phyloP scores from a whole-genome alignment of 805 yeast species.

The Ogataea methanolica region DNA sequence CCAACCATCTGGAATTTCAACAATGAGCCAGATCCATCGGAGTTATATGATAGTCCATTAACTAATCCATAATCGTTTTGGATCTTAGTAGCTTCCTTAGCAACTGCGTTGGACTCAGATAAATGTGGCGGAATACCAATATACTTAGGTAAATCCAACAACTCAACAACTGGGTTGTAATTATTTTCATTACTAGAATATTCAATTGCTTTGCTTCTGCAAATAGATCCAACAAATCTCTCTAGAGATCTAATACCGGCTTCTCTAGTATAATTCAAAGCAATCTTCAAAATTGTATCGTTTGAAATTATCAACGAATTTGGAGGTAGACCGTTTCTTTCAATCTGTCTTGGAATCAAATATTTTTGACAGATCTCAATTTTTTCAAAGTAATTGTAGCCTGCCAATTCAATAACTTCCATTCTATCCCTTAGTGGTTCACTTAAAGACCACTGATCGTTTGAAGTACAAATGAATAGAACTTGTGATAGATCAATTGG shows the following conservation, averaged over 20 bases:
- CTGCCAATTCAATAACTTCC: constrained; percentile 74
- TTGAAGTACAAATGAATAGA: constrained; percentile 82
- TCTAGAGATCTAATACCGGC: constrained; percentile 84
- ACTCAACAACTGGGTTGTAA: constrained; percentile 34
- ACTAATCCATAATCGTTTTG: constrained; percentile 68
- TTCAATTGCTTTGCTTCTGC: constrained; percentile 80
- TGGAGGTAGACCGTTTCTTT: constrained; percentile 55
- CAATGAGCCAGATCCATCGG: constrained; percentile 82
- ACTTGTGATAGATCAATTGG: constrained; percentile 82
- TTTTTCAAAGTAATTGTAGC: constrained; percentile 78
- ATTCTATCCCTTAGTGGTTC: constrained; percentile 78
- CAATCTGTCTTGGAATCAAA: constrained; percentile 70
- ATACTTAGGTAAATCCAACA: constrained; percentile 58
- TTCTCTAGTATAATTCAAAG: constrained; percentile 72
- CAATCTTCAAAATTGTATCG: constrained; percentile 55
- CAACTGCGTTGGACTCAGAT: constrained; percentile 32
- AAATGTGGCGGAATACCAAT: constrained; percentile 52
- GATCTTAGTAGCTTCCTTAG: constrained; percentile 39
- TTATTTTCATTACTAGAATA: constrained; percentile 35
- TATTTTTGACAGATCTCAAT: constrained; percentile 63
- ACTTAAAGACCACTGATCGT: constrained; percentile 64
- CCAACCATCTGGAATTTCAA: constrained; percentile 75
- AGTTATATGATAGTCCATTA: constrained; percentile 82
- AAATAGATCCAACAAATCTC: constrained; percentile 66
- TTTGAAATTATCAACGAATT: constrained; percentile 43